A percentile compares a stretch with the other conserved stretches of the same genome.
phyloP scores from a whole-genome alignment of 768 basidiomycete species.

The Mycena polygramma region DNA sequence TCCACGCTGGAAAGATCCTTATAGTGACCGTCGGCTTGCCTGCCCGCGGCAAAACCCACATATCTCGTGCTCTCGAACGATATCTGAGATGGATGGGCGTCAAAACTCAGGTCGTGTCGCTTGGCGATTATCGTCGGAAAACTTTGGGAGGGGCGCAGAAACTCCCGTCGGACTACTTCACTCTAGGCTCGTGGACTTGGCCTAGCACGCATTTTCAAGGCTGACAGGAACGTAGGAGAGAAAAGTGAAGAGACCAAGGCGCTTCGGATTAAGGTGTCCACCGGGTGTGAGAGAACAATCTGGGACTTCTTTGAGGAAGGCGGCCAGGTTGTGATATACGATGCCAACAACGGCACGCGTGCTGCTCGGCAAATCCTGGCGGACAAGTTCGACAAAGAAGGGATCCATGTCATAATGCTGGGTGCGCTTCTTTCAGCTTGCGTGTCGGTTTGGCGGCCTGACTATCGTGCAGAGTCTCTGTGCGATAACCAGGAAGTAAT shows the following conservation, averaged over 20 bases:
- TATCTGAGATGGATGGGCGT: constrained; percentile 99
- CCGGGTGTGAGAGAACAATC: constrained; percentile 90
- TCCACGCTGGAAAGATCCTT: constrained; percentile 95
- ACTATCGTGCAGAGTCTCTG: constrained; percentile 73
- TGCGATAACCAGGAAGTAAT: constrained; percentile 96
- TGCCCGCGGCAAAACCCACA: constrained; percentile 96
- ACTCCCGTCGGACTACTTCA: constrained; percentile 94
- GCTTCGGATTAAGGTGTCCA: constrained; percentile 78
- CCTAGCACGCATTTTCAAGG: neutral
- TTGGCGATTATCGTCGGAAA: constrained; percentile 96
- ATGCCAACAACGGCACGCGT: constrained; percentile 93
- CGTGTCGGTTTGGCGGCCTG: neutral
- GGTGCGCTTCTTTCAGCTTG: constrained; percentile 61
- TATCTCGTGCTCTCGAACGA: constrained; percentile 94
- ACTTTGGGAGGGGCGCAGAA: constrained; percentile 89
- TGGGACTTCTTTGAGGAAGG: constrained; percentile 88
- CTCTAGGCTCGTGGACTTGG: constrained; percentile 64
- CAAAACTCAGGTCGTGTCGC: constrained; percentile 93
- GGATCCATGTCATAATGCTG: constrained; percentile 94
- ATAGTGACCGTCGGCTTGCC: constrained; percentile 94
- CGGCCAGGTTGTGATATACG: constrained; percentile 98
- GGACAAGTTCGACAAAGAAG: constrained; percentile 87
- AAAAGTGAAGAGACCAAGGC: constrained; percentile 86
- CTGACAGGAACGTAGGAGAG: constrained; percentile 62
- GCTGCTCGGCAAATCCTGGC: constrained; percentile 76